Base-by-base conservation (phyloP, 805 yeast genomes). In the Sugiyamaella lignohabitans region DNA sequence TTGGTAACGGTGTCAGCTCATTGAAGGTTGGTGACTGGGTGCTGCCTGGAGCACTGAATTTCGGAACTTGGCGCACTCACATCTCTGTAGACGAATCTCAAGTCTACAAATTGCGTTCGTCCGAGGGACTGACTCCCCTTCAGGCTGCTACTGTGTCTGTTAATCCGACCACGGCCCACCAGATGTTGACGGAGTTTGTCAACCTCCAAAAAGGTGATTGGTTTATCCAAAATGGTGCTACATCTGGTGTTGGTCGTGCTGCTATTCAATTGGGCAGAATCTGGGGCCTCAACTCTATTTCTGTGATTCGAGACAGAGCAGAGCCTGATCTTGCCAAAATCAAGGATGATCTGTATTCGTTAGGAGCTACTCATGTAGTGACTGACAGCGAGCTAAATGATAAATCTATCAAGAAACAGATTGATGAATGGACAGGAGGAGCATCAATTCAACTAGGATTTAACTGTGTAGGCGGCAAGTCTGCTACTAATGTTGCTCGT, bases 211-310 rank as follows among this genome's bases (percentile, higher is more conserved):
- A 79, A 1, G 87, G 87, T 17, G 72, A 89, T 63, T 93, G 96
- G 95, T 78, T 93, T 53, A 80, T 93, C 52, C 98, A 93, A 68
- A 93, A 91, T 59, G 98, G 96, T 27, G 98, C 96, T 30, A 93
- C 87, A 55, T 87, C 96, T 5, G 95, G 93, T 23, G 99, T 93
- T 8, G 96, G 96, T 4, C 80, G 87, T 56, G 81, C 84, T 56
- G 98, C 95, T 5, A 75, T 87, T 42, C 99, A 93, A 66, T 77
- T 93, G 45, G 96, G 86, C 24, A 78, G 78, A 53, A 70, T 80
- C 23, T 72, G 83, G 63, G 96, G 95, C 1, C 66, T 82, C 61
- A 87, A 87, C 58, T 87, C 95, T 8, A 75, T 93, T 55, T 82
- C 86, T 51, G 93, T 93, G 39, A 84, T 93, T 43, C 80, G 99